Evolutionary conservation across 257 asterid species (phyloP), one percentile per base, ranked within the genome.

Genomic region (Osmanthus fragrans): DNA sequence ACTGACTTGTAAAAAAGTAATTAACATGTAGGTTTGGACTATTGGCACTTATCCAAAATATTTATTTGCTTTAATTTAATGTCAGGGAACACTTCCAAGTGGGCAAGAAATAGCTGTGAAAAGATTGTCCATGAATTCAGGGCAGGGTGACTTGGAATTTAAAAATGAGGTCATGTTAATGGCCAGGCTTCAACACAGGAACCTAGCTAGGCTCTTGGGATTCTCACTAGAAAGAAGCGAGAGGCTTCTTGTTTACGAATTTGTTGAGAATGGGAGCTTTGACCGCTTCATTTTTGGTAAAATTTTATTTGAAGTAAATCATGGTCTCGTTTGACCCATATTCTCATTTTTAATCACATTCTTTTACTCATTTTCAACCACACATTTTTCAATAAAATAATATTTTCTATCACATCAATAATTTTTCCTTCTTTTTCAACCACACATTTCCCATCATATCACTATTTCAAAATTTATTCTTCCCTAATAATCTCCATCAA

Each of bases 271-370:
- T 63, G 73, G 56, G 34, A 86, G 88, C 72, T 80, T 82, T 3
- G 86, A 86, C 72, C 49, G 4, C 11, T 80, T 75, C 70, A 15
- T 86, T 60, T 86, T 84, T 49, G 85, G 90, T 84, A 83, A 68
- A 3, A 0, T 19, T 47, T 19, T 6, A 4, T 8, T 7, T 47
- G 56, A 47, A 15, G 7, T 15, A 47, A 47, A 47, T 15, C 19
- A 47, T n/a, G n/a, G n/a, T n/a, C n/a, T n/a, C n/a, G n/a, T n/a
- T n/a, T n/a, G n/a, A n/a, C n/a, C n/a, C n/a, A n/a, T n/a, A n/a
- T n/a, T n/a, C n/a, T n/a, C n/a, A n/a, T n/a, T n/a, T n/a, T n/a
- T n/a, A n/a, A n/a, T n/a, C n/a, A n/a, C n/a, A n/a, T n/a, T n/a
- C n/a, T n/a, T n/a, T n/a, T n/a, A n/a, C n/a, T n/a, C n/a, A n/a